A percentile compares a stretch with the other conserved stretches of the same genome.
phyloP scores from a whole-genome alignment of 2,329 filamentous ascomycete genomes.

The Scorias spongiosa region DNA sequence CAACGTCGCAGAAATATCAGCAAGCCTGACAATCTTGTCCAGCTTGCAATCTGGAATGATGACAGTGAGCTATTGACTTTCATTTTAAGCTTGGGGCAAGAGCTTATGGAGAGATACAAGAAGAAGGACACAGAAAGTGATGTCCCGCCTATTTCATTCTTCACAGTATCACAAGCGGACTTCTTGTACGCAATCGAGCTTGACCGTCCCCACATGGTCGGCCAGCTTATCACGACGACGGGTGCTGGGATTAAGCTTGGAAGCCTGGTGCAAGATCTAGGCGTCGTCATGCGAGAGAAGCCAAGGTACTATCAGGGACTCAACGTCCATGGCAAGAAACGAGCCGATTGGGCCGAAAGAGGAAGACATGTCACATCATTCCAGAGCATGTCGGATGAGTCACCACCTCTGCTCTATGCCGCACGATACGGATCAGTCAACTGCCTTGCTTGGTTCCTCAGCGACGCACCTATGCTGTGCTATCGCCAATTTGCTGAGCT shows the following conservation, averaged over 20 bases:
- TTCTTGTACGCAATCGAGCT: slow-evolving; percentile 29
- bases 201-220: slow-evolving; percentile 41
- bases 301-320: slow-evolving; percentile 63
- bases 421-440: slow-evolving; percentile 45
- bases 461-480: slow-evolving; percentile 49
- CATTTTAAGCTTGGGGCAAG: slow-evolving; percentile 39
- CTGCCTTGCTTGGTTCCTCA: slow-evolving; percentile 61
- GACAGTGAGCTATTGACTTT: slow-evolving; percentile 40
- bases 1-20: slow-evolving; percentile 5
- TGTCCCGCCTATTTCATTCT: slow-evolving; percentile 6
- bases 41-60: slow-evolving; percentile 28
- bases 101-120: slow-evolving; percentile 23
- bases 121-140: slow-evolving; percentile 7
- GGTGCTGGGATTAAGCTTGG: slow-evolving; percentile 57
- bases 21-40: slow-evolving; percentile 12
- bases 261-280: slow-evolving; percentile 48
- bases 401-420: slow-evolving; percentile 46
- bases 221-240: slow-evolving; percentile 47
- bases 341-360: slow-evolving; percentile 56
- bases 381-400: slow-evolving; percentile 17
- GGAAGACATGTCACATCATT: slow-evolving; percentile 28
- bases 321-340: slow-evolving; percentile 60
- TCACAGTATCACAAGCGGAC: slow-evolving; percentile 10
- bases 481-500: slow-evolving; percentile 55
- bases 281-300: slow-evolving; percentile 44